A percentile compares a stretch with the other conserved stretches of the same genome.
phyloP scores from a whole-genome alignment of 176 grass and related monocot species.

The Melocanna baccifera region DNA sequence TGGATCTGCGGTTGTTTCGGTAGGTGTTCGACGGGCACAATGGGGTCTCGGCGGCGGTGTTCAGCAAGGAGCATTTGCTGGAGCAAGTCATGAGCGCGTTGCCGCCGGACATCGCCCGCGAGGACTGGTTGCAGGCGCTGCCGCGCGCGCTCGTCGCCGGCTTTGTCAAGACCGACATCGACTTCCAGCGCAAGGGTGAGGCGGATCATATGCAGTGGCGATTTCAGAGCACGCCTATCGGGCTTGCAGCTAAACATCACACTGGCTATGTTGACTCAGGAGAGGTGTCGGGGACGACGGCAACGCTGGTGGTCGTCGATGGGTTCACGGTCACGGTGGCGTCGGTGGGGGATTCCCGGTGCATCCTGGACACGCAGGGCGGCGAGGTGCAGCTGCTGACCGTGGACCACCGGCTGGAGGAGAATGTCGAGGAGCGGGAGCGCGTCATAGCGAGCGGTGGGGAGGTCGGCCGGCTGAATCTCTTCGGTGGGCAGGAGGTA shows the following conservation, averaged over 20 bases:
- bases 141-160: constrained; percentile 84
- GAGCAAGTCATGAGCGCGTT: constrained; percentile 86
- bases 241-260: not conserved
- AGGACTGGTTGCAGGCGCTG: constrained; percentile 83
- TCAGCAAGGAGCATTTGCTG: constrained; percentile 84
- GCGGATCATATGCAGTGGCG: not conserved
- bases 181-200: constrained; percentile 88
- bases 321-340: constrained; percentile 82
- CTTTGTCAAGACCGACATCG: constrained; percentile 91
- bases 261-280: constrained; percentile 22
- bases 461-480: constrained; percentile 83
- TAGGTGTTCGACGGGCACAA: constrained; percentile 98
- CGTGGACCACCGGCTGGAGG: constrained; percentile 86
- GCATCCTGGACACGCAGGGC: constrained; percentile 77
- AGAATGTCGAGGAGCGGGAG: constrained; percentile 82
- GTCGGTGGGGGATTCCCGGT: constrained; percentile 86
- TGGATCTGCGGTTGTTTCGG: constrained; percentile 32
- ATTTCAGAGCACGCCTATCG: not conserved
- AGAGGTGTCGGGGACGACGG: constrained; percentile 88
- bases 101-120: constrained; percentile 68
- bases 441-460: constrained; percentile 86
- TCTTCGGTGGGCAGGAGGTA: constrained; percentile 90
- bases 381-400: constrained; percentile 70
- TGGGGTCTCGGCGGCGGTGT: constrained; percentile 81
- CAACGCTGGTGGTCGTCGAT: constrained; percentile 77